phyloP scores from a whole-genome alignment of 148 eudicot species.

The Persicaria maculosa region DNA sequence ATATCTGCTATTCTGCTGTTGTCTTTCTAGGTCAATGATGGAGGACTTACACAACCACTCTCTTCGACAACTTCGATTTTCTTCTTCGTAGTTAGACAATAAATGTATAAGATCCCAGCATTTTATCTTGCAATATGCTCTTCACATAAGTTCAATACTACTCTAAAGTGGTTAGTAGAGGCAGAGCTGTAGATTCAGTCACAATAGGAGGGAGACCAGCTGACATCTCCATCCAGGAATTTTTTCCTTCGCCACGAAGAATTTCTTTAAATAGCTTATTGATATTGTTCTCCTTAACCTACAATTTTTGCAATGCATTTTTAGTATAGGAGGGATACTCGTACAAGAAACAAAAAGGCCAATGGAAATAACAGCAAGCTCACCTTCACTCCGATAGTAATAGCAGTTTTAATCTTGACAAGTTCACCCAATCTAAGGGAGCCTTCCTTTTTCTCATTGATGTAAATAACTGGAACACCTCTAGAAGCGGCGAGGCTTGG shows the following conservation, averaged over 20 bases:
- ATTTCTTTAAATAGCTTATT: constrained; percentile 38
- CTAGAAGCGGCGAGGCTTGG: constrained; percentile 65
- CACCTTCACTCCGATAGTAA: constrained; percentile 78
- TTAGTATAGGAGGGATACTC: not conserved
- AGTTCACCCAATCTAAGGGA: constrained; percentile 74
- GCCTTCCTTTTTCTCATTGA: constrained; percentile 67
- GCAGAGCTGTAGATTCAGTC: not conserved
- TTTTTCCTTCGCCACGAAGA: constrained; percentile 16
- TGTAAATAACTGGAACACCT: constrained; percentile 56
- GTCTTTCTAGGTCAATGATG: not conserved
- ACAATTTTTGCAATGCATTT: not conserved
- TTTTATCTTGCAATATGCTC: not conserved
- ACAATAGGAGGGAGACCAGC: not conserved
- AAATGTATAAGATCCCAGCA: not conserved
- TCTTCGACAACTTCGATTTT: not conserved
- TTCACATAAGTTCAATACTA: not conserved
- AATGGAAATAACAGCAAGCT: constrained; percentile 3
- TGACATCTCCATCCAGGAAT: constrained; percentile 1
- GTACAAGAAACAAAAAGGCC: not conserved
- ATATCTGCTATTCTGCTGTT: not conserved
- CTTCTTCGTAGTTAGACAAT: not conserved
- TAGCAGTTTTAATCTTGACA: constrained; percentile 63
- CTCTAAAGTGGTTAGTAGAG: not conserved
- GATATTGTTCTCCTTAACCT: constrained; percentile 49
- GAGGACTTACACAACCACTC: not conserved